phyloP scores from a whole-genome alignment of 2,329 filamentous ascomycete genomes.

The Byssoonygena ceratinophila region DNA sequence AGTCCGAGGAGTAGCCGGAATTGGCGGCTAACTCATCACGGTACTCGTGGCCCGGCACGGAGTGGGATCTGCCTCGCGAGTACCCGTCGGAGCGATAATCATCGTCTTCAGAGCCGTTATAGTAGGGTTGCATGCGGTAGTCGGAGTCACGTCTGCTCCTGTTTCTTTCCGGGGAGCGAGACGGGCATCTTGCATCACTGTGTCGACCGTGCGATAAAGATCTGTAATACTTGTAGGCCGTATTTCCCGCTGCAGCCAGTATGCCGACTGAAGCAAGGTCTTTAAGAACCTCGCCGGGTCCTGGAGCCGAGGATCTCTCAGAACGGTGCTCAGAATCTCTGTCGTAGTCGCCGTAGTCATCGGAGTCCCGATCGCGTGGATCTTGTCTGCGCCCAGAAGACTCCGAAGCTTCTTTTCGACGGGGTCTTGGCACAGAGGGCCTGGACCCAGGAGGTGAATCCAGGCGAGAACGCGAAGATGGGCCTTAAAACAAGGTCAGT shows the following conservation, averaged over 20 bases:
- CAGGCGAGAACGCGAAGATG: background rate
- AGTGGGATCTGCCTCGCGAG: background rate
- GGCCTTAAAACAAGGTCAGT: background rate
- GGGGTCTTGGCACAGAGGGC: background rate
- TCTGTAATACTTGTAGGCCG: slow-evolving; percentile 36
- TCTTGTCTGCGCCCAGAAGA: background rate
- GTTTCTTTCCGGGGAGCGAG: slow-evolving; percentile 33
- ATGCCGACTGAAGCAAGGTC: slow-evolving; percentile 36
- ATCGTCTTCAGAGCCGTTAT: slow-evolving; percentile 8
- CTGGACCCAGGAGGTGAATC: background rate
- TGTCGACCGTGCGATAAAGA: slow-evolving; percentile 31
- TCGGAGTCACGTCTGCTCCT: slow-evolving; percentile 39
- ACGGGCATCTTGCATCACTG: slow-evolving; percentile 42
- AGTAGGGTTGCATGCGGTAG: slow-evolving; percentile 35
- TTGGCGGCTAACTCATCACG: background rate
- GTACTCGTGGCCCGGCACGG: background rate
- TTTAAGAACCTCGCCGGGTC: slow-evolving; percentile 35
- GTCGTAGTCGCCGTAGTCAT: background rate
- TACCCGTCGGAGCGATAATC: background rate
- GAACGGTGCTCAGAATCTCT: background rate
- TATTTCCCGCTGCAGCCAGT: slow-evolving; percentile 39
- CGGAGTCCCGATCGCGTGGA: background rate
- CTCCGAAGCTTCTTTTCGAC: background rate
- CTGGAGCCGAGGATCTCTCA: slow-evolving; percentile 21
- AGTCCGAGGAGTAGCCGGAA: background rate